A percentile compares a stretch with the other conserved stretches of the same genome.
Evolutionary conservation across 352 stramenopile species (phyloP).

Genomic region (Peronospora farinosa): DNA sequence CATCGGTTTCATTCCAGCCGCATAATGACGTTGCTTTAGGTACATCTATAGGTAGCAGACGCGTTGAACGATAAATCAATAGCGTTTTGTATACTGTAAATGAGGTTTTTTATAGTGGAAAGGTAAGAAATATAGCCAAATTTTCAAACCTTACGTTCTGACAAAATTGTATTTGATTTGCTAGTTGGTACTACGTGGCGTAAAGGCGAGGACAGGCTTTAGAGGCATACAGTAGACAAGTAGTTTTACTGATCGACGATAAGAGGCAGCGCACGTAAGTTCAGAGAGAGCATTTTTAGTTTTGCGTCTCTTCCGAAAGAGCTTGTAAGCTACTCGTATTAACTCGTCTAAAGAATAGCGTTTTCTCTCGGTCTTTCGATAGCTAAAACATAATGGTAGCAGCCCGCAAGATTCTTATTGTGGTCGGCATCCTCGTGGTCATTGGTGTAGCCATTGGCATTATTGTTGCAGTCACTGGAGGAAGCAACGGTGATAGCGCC

Average conservation of each 20-base stretch:
- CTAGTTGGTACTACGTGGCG: background rate
- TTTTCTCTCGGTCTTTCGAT: conserved; percentile 11
- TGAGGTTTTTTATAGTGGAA: no score
- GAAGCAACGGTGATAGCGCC: conserved; percentile 24
- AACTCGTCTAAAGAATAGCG: background rate
- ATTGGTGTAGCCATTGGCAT: conserved; percentile 58
- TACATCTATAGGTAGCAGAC: no score
- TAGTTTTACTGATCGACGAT: background rate
- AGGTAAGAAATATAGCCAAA: no score
- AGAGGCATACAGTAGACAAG: conserved; percentile 17
- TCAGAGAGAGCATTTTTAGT: conserved; percentile 26
- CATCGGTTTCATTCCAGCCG: no score
- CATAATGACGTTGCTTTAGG: no score
- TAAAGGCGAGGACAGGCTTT: conserved; percentile 12
- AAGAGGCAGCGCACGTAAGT: conserved; percentile 11
- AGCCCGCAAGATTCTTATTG: conserved; percentile 56
- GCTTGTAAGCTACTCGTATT: no score
- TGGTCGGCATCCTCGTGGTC: conserved; percentile 59
- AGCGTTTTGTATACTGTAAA: no score
- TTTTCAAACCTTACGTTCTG: no score
- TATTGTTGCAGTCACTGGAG: conserved; percentile 54
- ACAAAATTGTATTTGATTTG: no score
- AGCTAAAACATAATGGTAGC: conserved; percentile 30
- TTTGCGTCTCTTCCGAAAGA: conserved; percentile 12
- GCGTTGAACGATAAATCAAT: no score